Base-by-base conservation (phyloP, 768 basidiomycete genomes). In the Leccinum arenicola region DNA sequence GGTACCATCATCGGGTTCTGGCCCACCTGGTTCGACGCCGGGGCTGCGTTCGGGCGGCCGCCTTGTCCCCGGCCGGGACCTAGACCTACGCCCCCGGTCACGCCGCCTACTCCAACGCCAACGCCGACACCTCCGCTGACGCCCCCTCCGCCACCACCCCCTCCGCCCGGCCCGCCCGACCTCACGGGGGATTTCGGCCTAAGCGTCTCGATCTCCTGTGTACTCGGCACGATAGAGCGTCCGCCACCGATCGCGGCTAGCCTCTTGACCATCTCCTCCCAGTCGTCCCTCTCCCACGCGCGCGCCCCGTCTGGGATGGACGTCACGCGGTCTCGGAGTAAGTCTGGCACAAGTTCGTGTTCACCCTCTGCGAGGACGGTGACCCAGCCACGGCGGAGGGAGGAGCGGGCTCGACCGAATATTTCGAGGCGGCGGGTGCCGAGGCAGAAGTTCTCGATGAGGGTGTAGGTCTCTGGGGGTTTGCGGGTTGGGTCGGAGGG, bases 401-500 rank as follows among this genome's bases (percentile, higher is more conserved):
- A 86, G 25, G 86, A 82, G 0, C 83, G 80, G 0, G 78, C 77
- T 3, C 84, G 83, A 0, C 91, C 93, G 63, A 95, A 98, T 12
- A 99, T 75, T 70, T 98, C 94, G 14, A 99, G 84, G 3, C 97
- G 85, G 15, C 96, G 87, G 0, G 89, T 82, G 5, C 95, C 97
- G 52, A 97, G 87, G 70, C 95, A 98, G 72, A 99, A 98, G 73
- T 96, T 98, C 74, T 99, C 97, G 69, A 98, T 90, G 45, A 99
- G 82, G 5, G 89, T 88, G 76, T 98, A 95, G 80, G 95, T 91
- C 72, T 98, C 96, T 17, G 95, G 97, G 97, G 3, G 84, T n/a
- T n/a, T 12, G 12, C 33, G 31, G 1, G 31, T 87, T 2, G 92
- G 91, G 73, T 96, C 94, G 4, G 80, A 73, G 6, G 86, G 77